A percentile compares a stretch with the other conserved stretches of the same genome.
These are phyloP conservation scores for Russula emetica DNA, from an alignment of 768 basidiomycete species.

Conservation along the genomic window DNA sequence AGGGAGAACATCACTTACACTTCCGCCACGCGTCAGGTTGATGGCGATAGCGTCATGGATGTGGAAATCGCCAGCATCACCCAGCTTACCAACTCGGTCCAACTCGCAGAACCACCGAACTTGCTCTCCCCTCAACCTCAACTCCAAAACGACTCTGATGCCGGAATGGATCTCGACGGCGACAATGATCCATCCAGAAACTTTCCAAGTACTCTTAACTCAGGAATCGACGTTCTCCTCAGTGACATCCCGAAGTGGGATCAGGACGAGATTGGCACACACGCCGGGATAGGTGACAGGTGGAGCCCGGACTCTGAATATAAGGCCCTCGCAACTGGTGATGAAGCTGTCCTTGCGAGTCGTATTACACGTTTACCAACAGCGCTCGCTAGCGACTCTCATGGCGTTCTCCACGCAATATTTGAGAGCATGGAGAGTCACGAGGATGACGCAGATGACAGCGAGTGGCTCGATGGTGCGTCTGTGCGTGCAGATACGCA, in stretches of 20 bases:
- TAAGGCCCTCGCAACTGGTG: neutral
- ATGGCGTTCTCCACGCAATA: neutral
- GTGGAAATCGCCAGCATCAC: conserved; percentile 4
- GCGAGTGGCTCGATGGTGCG: conserved; percentile 7
- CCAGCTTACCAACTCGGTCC: conserved; percentile 4
- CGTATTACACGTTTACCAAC: neutral
- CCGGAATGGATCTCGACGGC: conserved; percentile 6
- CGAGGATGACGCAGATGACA: conserved; percentile 7
- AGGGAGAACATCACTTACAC: neutral
- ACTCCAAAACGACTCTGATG: conserved; percentile 1
- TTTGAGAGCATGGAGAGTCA: neutral
- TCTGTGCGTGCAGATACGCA: conserved; percentile 13
- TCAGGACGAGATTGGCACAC: neutral
- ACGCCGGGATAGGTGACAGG: neutral
- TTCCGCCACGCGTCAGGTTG: neutral
- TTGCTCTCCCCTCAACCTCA: neutral
- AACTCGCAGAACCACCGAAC: conserved; percentile 3
- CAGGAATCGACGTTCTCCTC: neutral
- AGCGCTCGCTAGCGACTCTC: neutral
- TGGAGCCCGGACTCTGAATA: neutral
- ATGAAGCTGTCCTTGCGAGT: neutral
- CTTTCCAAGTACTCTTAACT: neutral
- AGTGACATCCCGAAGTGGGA: neutral
- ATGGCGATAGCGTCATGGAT: conserved; percentile 5
- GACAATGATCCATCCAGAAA: neutral